Evolutionary conservation across 306 rosid genomes (phyloP).

Genomic region (Malus domestica): DNA sequence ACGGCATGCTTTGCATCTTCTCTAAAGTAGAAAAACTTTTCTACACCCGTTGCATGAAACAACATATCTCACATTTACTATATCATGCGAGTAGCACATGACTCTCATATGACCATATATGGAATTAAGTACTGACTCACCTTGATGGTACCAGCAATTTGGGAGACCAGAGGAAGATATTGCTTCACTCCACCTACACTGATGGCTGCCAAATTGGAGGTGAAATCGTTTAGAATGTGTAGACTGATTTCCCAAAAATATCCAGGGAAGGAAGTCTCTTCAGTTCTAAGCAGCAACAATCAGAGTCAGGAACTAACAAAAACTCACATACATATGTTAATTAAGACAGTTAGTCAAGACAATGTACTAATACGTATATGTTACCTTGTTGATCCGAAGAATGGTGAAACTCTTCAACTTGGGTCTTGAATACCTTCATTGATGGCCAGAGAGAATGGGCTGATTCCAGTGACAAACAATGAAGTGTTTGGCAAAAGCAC

Average conservation of each 20-base stretch:
- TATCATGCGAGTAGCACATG: not conserved
- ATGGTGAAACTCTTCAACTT: slow-evolving; percentile 32
- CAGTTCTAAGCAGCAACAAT: slow-evolving; percentile 19
- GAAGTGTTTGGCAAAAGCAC: slow-evolving; percentile 63
- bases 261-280: slow-evolving; percentile 46
- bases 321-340: not conserved
- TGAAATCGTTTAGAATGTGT: slow-evolving; percentile 74
- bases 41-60: not conserved
- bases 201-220: slow-evolving; percentile 51
- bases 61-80: not conserved
- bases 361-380: not conserved
- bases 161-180: slow-evolving; percentile 50
- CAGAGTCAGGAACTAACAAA: not conserved
- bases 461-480: slow-evolving; percentile 46
- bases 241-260: slow-evolving; percentile 57
- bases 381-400: slow-evolving; percentile 23
- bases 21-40: no score
- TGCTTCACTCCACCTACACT: slow-evolving; percentile 49
- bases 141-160: slow-evolving; percentile 59
- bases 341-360: no score
- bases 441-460: slow-evolving; percentile 53
- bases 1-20: no score
- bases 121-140: slow-evolving; percentile 19
- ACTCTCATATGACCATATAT: not conserved
- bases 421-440: slow-evolving; percentile 56